A percentile compares a stretch with the other conserved stretches of the same genome.
These are phyloP conservation scores for Ceratopteris richardii DNA, from an alignment of 75 land plant genomes.

Conservation along the genomic window DNA sequence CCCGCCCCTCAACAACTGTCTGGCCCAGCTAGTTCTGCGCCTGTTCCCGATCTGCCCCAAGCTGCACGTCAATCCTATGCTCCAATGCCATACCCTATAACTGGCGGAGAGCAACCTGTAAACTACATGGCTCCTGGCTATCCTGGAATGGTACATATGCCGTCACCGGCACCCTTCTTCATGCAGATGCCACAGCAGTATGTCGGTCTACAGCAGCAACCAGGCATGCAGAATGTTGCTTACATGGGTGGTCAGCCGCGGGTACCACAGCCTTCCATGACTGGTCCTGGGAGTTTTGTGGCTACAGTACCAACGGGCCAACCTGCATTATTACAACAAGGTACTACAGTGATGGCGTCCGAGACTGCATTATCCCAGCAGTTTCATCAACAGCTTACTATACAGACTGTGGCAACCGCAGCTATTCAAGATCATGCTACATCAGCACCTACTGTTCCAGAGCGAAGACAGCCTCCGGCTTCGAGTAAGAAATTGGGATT, in stretches of 20 bases:
- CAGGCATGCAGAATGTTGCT: constrained; percentile 5
- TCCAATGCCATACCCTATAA: neutral
- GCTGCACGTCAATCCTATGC: constrained; percentile 25
- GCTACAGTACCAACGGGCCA: neutral
- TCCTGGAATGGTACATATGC: too few species aligned
- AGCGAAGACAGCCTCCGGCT: constrained; percentile 17
- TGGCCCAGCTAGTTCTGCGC: constrained; percentile 14
- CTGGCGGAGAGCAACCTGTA: neutral
- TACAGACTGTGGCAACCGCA: constrained; percentile 15
- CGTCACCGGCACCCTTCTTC: neutral
- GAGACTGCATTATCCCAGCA: neutral
- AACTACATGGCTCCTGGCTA: neutral
- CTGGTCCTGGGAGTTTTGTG: neutral
- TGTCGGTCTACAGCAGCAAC: neutral
- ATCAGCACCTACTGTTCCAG: constrained; percentile 21
- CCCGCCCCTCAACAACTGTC: constrained; percentile 17
- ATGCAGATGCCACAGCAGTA: neutral
- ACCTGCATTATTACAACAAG: neutral
- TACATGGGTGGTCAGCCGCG: neutral
- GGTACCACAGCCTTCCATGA: neutral
- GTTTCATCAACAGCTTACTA: constrained; percentile 6
- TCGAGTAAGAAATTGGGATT: constrained; percentile 73
- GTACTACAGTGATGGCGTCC: neutral
- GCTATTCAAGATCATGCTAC: constrained; percentile 4
- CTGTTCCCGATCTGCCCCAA: constrained; percentile 82